These are phyloP conservation scores for Pseudogymnoascus verrucosus DNA, from an alignment of 2,329 filamentous ascomycete genomes.

Conservation along the genomic window DNA sequence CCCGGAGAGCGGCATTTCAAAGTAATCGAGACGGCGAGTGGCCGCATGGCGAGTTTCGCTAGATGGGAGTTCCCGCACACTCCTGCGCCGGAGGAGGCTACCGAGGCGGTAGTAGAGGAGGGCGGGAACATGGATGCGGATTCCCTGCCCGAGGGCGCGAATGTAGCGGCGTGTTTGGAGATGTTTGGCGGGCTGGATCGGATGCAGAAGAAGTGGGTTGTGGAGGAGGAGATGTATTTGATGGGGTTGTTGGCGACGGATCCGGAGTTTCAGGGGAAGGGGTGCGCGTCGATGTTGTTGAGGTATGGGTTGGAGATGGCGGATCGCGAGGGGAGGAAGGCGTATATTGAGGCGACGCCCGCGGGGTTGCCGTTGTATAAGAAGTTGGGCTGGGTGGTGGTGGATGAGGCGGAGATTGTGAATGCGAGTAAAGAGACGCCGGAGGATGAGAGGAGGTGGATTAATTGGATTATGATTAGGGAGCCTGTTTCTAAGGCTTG, in stretches of 20 bases:
- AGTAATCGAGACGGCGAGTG: constrained; percentile 24
- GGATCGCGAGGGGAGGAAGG: constrained; percentile 27
- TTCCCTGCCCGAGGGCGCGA: constrained; percentile 26
- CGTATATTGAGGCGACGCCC: constrained; percentile 34
- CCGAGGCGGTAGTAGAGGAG: not conserved
- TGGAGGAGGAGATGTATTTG: constrained; percentile 28
- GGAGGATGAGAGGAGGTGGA: constrained; percentile 15
- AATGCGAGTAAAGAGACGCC: constrained; percentile 21
- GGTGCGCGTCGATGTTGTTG: constrained; percentile 30
- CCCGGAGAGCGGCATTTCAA: constrained; percentile 28
- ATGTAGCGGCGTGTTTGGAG: constrained; percentile 21
- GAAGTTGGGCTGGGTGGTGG: constrained; percentile 31
- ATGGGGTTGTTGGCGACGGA: constrained; percentile 31
- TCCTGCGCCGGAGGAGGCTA: constrained; percentile 14
- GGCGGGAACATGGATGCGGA: constrained; percentile 14
- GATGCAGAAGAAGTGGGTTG: constrained; percentile 25
- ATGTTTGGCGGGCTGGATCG: constrained; percentile 27
- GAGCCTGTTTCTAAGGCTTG: constrained; percentile 15
- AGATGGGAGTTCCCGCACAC: constrained; percentile 30
- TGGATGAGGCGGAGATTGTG: constrained; percentile 25
- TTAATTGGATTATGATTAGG: constrained; percentile 24
- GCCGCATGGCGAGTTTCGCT: constrained; percentile 26
- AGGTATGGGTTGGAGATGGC: constrained; percentile 30
- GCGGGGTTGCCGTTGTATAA: constrained; percentile 31
- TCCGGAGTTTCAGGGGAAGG: constrained; percentile 30